Conservation (phyloP, 768 basidiomycete genomes). For the Kockovaella imperatae region DNA sequence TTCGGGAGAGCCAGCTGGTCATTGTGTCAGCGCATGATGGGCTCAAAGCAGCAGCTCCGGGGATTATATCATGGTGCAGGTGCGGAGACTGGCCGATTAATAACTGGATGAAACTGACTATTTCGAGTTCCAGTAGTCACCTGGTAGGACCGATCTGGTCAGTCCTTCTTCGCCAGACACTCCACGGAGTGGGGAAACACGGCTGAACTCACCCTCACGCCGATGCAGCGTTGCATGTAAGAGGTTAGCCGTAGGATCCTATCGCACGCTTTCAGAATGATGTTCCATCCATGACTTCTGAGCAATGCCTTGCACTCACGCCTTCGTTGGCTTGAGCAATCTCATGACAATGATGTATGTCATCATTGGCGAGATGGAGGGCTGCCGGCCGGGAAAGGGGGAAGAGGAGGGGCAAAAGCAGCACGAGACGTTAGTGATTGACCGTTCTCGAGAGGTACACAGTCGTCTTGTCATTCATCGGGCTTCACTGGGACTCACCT, state of each 20-base stretch:
- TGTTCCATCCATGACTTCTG: neutral
- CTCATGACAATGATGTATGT: constrained; percentile 34
- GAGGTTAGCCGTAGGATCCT: constrained; percentile 37
- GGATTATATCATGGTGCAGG: neutral
- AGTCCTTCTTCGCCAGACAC: neutral
- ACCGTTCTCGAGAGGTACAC: too few species aligned
- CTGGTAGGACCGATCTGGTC: constrained; percentile 1
- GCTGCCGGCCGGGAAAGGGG: constrained; percentile 8
- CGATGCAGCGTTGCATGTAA: constrained; percentile 41
- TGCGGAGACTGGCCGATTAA: too few species aligned
- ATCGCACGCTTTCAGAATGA: neutral
- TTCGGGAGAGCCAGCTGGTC: constrained; percentile 33
- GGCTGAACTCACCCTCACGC: constrained; percentile 30
- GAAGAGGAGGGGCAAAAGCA: neutral
- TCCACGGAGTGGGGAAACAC: neutral
- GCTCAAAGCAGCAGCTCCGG: neutral
- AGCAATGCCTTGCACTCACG: constrained; percentile 11
- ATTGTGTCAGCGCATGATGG: neutral
- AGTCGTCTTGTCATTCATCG: neutral
- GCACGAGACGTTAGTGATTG: neutral
- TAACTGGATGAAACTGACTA: constrained; percentile 21
- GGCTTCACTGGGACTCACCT: constrained; percentile 14
- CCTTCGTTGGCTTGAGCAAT: constrained; percentile 41
- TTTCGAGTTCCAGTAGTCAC: constrained; percentile 44
- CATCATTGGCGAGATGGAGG: constrained; percentile 41